These are phyloP conservation scores for Phytopythium mirpurense DNA, from an alignment of 352 stramenopile genomes.

Conservation along the genomic window DNA sequence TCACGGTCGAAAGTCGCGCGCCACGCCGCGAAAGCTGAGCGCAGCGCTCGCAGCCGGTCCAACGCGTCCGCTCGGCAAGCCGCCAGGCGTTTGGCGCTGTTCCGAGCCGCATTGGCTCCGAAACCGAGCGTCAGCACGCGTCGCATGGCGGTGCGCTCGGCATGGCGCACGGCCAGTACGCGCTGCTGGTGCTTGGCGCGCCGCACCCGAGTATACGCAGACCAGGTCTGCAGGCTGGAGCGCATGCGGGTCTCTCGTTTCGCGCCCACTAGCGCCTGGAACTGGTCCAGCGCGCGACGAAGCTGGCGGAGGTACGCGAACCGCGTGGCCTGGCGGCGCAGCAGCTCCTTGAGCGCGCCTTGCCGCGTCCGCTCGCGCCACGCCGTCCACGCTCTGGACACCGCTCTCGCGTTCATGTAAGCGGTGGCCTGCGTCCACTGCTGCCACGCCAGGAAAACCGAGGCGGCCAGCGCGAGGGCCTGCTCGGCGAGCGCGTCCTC, in stretches of 20 bases:
- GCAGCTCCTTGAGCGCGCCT: slow-evolving; percentile 14
- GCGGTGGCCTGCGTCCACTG: not conserved
- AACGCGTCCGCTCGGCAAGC: not conserved
- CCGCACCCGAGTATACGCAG: not conserved
- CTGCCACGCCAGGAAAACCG: not conserved
- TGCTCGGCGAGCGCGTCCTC: not conserved
- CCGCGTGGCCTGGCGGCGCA: slow-evolving; percentile 22
- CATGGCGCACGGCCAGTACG: slow-evolving; percentile 8
- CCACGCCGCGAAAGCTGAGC: slow-evolving; percentile 7
- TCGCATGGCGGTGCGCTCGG: slow-evolving; percentile 4
- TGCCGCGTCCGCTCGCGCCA: slow-evolving; percentile 16
- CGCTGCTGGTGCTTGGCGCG: not conserved
- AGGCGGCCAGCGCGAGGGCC: not conserved
- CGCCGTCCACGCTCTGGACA: slow-evolving; percentile 16
- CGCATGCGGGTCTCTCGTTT: slow-evolving; percentile 7
- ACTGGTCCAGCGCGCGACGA: slow-evolving; percentile 9
- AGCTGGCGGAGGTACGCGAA: slow-evolving; percentile 20
- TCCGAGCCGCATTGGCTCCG: not conserved
- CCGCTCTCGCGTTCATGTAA: slow-evolving; percentile 3
- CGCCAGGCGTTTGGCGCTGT: not conserved
- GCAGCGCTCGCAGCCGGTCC: not conserved
- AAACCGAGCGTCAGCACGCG: slow-evolving; percentile 11
- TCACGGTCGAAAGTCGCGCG: slow-evolving; percentile 11
- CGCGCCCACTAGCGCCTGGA: slow-evolving; percentile 16
- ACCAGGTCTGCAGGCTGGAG: slow-evolving; percentile 15